Evolutionary conservation across 2,329 filamentous ascomycete genomes (phyloP).

Genomic region (Myotisia sp.): DNA sequence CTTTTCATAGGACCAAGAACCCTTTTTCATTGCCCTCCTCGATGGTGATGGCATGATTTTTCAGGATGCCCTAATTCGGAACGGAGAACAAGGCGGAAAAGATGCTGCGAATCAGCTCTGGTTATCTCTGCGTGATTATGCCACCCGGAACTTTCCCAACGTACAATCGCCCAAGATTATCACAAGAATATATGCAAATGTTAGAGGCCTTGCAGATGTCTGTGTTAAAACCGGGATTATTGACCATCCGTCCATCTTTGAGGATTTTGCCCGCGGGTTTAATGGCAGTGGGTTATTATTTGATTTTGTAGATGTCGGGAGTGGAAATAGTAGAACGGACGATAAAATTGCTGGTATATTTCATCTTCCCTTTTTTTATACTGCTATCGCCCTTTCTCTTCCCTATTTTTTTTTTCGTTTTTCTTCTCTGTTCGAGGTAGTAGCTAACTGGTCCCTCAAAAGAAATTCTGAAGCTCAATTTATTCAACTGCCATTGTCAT

Average conservation of each 20-base stretch:
- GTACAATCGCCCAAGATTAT: constrained; percentile 36
- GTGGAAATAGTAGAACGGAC: constrained; percentile 31
- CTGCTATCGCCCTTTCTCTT: constrained; percentile 22
- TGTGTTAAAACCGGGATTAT: constrained; percentile 35
- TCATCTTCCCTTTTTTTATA: constrained; percentile 6
- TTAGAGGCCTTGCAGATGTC: constrained; percentile 36
- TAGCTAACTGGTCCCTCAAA: constrained; percentile 5
- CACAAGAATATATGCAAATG: constrained; percentile 40
- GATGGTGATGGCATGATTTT: constrained; percentile 46
- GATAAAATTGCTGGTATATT: constrained; percentile 35
- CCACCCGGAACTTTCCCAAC: constrained; percentile 27
- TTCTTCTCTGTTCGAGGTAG: neutral
- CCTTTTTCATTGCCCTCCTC: constrained; percentile 40
- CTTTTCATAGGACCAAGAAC: constrained; percentile 34
- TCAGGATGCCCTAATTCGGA: constrained; percentile 35
- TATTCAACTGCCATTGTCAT: constrained; percentile 46
- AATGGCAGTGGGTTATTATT: constrained; percentile 38
- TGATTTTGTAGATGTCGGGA: constrained; percentile 37
- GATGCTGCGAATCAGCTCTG: constrained; percentile 39
- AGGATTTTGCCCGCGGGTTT: constrained; percentile 43
- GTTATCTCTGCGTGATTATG: constrained; percentile 29
- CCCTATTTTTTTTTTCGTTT: neutral
- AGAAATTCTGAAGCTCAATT: constrained; percentile 42
- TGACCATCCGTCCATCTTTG: constrained; percentile 28
- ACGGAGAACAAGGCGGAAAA: constrained; percentile 39